phyloP scores from a whole-genome alignment of 2,329 filamentous ascomycete genomes.

The Pseudogymnoascus destructans region DNA sequence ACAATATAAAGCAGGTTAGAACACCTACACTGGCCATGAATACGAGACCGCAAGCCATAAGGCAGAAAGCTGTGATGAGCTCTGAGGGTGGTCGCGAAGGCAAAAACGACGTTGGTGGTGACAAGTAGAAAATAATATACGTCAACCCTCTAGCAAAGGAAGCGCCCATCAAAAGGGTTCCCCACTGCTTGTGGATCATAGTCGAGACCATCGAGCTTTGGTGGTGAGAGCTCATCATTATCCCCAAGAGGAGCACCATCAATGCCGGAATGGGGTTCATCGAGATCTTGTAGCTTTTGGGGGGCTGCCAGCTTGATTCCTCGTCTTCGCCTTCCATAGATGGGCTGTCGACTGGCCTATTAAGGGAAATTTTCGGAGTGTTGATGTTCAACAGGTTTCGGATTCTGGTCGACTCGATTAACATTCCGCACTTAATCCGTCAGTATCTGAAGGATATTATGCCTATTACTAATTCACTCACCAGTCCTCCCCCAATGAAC shows the following conservation, averaged over 20 bases:
- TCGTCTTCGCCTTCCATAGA: conserved; percentile 29
- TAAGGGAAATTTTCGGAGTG: conserved; percentile 27
- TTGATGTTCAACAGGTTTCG: conserved; percentile 50
- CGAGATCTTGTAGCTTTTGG: conserved; percentile 58
- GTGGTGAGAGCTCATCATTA: conserved; percentile 93
- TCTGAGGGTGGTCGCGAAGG: conserved; percentile 83
- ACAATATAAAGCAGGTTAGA: not conserved
- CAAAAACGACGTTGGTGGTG: conserved; percentile 65
- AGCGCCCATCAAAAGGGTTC: conserved; percentile 67
- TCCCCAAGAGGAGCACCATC: conserved; percentile 72
- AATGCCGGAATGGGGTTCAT: conserved; percentile 82
- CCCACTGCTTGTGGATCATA: conserved; percentile 94
- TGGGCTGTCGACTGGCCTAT: conserved; percentile 20
- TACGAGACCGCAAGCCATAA: conserved; percentile 75
- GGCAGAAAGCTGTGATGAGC: conserved; percentile 72
- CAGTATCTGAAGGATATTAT: conserved; percentile 15
- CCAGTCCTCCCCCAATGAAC: conserved; percentile 84
- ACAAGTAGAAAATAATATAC: conserved; percentile 67
- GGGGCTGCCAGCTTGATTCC: conserved; percentile 40
- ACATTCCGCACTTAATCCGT: conserved; percentile 54
- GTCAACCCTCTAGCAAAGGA: conserved; percentile 66
- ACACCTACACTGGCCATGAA: conserved; percentile 78
- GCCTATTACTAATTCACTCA: conserved; percentile 33
- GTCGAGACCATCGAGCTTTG: conserved; percentile 61
- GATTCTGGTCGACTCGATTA: conserved; percentile 62